Evolutionary conservation across 2,329 filamentous ascomycete species (phyloP).

Genomic region (Penicillium fuscoglaucum): DNA sequence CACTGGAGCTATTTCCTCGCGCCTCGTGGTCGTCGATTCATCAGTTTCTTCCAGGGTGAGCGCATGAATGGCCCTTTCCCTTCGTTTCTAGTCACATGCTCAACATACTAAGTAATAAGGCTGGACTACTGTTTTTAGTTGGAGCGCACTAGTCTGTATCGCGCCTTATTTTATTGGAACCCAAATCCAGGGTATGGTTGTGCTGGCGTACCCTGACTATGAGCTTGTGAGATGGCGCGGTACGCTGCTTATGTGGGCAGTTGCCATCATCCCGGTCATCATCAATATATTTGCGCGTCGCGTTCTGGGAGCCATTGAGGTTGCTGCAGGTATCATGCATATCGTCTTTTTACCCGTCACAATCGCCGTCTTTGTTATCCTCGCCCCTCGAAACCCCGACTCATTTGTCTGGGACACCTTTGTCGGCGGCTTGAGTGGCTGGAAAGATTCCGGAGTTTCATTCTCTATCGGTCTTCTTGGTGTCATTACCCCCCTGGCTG

Average conservation of each 20-base stretch:
- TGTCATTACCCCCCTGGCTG: too few relatives aligned
- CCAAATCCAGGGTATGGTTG: slow-evolving; percentile 34
- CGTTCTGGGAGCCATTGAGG: slow-evolving; percentile 52
- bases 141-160: slow-evolving; percentile 31
- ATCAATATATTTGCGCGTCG: slow-evolving; percentile 51
- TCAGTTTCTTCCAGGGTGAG: slow-evolving; percentile 28
- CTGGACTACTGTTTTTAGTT: slow-evolving; percentile 33
- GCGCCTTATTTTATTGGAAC: slow-evolving; percentile 31
- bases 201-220: slow-evolving; percentile 26
- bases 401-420: too few relatives aligned
- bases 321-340: slow-evolving; percentile 42
- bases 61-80: background rate
- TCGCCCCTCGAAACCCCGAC: too few relatives aligned
- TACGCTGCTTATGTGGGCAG: slow-evolving; percentile 51
- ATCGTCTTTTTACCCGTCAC: too few relatives aligned
- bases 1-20: slow-evolving; percentile 40
- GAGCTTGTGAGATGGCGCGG: slow-evolving; percentile 32
- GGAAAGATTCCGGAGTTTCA: too few relatives aligned
- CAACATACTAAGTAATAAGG: slow-evolving; percentile 21
- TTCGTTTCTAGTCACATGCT: slow-evolving; percentile 12
- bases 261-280: slow-evolving; percentile 47
- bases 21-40: slow-evolving; percentile 22
- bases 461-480: too few relatives aligned
- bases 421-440: too few relatives aligned
- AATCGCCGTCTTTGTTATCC: too few relatives aligned